Conservation (phyloP, 768 basidiomycete genomes). For the Rhodocollybia butyracea region DNA sequence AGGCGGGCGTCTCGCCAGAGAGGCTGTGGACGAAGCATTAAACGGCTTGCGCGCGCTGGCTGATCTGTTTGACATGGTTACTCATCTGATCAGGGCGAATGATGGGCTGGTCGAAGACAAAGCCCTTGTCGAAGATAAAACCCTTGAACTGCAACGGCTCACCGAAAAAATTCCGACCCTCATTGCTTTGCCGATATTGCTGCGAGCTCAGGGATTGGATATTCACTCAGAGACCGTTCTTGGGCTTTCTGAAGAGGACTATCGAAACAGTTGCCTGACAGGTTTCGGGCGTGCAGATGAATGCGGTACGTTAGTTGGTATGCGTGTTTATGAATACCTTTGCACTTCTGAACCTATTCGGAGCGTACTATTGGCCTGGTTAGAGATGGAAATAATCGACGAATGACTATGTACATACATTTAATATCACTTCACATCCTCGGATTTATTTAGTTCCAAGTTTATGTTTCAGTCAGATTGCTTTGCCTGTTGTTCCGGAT, state of each 20-base stretch:
- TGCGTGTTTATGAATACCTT: slow-evolving; percentile 44
- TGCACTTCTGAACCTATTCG: not conserved
- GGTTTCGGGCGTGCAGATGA: slow-evolving; percentile 82
- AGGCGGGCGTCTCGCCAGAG: slow-evolving; percentile 56
- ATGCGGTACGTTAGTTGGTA: slow-evolving; percentile 56
- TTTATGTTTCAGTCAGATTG: not conserved
- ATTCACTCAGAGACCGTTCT: slow-evolving; percentile 52
- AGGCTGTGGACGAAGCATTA: slow-evolving; percentile 80
- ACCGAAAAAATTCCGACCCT: slow-evolving; percentile 70
- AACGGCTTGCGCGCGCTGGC: slow-evolving; percentile 57
- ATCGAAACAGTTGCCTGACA: slow-evolving; percentile 63
- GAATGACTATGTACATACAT: not conserved
- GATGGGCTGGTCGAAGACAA: slow-evolving; percentile 12
- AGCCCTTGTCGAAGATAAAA: slow-evolving; percentile 29
- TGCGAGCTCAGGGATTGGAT: slow-evolving; percentile 41
- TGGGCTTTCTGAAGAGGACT: slow-evolving; percentile 57
- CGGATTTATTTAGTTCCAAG: not conserved
- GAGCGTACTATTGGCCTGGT: not conserved
- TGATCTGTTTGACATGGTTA: slow-evolving; percentile 52
- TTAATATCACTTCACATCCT: not conserved
- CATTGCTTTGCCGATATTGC: slow-evolving; percentile 66
- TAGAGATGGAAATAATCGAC: slow-evolving; percentile 5
- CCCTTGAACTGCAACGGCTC: slow-evolving; percentile 45
- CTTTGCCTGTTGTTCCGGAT: too few species aligned
- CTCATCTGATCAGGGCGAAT: slow-evolving; percentile 18